Conservation (phyloP, 2,329 filamentous ascomycete genomes). For the Stylonectria norvegica region DNA sequence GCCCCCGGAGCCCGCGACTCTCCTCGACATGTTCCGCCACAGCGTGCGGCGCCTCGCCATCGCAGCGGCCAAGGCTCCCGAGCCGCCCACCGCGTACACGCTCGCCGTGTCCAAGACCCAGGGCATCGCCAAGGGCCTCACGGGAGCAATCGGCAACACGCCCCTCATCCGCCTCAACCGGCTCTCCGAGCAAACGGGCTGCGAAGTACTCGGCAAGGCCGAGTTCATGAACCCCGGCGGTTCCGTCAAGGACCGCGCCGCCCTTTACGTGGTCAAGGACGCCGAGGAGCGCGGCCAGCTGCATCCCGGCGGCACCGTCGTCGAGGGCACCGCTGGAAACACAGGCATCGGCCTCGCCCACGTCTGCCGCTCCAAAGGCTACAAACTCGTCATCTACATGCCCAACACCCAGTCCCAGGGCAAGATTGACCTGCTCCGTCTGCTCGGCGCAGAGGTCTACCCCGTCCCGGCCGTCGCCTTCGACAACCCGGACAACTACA, state of each 20-base stretch:
- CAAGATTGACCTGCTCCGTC: constrained; percentile 88
- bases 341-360: constrained; percentile 97
- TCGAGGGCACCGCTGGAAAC: constrained; percentile 96
- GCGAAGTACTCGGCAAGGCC: constrained; percentile 91
- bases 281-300: constrained; percentile 86
- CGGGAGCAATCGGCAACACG: constrained; percentile 94
- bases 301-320: constrained; percentile 82
- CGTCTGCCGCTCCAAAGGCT: constrained; percentile 87
- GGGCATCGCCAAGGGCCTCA: constrained; percentile 71
- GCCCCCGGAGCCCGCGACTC: constrained; percentile 5
- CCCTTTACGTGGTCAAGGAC: constrained; percentile 88
- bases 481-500: constrained; percentile 95
- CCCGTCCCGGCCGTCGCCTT: constrained; percentile 94
- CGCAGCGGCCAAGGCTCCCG: constrained; percentile 45
- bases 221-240: constrained; percentile 99
- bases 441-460: constrained; percentile 92
- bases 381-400: constrained; percentile 99
- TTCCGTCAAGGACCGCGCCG: constrained; percentile 92
- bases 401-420: constrained; percentile 97
- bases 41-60: constrained; percentile 64
- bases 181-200: constrained; percentile 86
- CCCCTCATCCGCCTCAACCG: constrained; percentile 86
- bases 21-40: constrained; percentile 61
- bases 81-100: constrained; percentile 54
- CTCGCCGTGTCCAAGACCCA: constrained; percentile 76